Evolutionary conservation across 352 stramenopile genomes (phyloP).

Genomic region (Pythium biforme): DNA sequence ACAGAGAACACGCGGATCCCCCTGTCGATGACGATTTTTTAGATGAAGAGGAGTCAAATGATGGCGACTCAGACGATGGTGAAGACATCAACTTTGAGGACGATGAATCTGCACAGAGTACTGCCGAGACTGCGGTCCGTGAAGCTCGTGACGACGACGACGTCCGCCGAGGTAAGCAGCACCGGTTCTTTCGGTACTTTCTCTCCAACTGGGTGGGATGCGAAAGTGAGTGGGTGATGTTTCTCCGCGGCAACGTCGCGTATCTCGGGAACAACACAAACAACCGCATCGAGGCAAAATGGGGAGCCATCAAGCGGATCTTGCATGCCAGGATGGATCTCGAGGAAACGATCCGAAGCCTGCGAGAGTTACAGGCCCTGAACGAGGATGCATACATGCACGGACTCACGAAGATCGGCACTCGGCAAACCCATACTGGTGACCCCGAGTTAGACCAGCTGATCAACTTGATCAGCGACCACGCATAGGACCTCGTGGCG

Average conservation of each 20-base stretch:
- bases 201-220: neutral
- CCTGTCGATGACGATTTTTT: neutral
- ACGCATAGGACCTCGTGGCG: conserved; percentile 26
- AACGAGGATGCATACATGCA: conserved; percentile 22
- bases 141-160: neutral
- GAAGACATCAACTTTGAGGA: no score
- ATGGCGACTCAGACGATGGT: neutral
- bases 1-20: neutral
- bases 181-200: neutral
- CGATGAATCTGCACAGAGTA: no score
- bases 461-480: conserved; percentile 24
- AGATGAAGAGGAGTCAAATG: no score
- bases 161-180: neutral
- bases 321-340: conserved; percentile 23
- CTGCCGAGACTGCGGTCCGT: no score
- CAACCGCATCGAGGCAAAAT: conserved; percentile 14
- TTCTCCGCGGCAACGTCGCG: neutral
- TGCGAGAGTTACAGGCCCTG: conserved; percentile 24
- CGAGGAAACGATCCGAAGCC: conserved; percentile 23
- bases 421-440: conserved; percentile 3
- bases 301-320: conserved; percentile 1
- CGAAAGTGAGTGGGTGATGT: neutral
- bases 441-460: conserved; percentile 21
- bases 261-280: conserved; percentile 15
- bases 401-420: conserved; percentile 19